phyloP scores from a whole-genome alignment of 768 basidiomycete species.

The Mycena vulgaris region DNA sequence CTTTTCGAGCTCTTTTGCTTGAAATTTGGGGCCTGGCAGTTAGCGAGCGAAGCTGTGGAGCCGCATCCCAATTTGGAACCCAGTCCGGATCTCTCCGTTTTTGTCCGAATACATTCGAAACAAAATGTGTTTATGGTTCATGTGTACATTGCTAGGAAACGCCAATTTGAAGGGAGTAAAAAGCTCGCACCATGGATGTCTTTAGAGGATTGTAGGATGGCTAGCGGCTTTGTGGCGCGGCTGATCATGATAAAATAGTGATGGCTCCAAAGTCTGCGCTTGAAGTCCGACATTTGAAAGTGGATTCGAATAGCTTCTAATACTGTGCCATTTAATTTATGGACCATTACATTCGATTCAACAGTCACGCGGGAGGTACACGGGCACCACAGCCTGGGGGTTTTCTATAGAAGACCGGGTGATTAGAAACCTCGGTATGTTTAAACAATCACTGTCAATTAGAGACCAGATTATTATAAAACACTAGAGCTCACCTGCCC shows the following conservation, averaged over 20 bases:
- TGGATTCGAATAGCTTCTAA: neutral
- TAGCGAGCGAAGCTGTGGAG: too few relatives aligned
- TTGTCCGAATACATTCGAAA: neutral
- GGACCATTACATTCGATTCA: too few relatives aligned
- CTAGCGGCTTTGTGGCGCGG: neutral
- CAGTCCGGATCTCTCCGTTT: neutral
- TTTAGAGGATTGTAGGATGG: neutral
- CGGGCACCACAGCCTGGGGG: slow-evolving; percentile 6
- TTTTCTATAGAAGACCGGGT: neutral
- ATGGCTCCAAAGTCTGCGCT: neutral
- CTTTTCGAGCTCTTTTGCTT: neutral
- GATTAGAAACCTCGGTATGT: neutral
- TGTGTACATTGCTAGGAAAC: neutral
- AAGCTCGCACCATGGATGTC: neutral
- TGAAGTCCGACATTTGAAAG: neutral
- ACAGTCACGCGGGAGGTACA: too few relatives aligned
- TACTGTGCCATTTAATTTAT: too few relatives aligned
- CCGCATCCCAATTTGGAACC: neutral
- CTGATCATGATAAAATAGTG: neutral
- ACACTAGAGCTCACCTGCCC: neutral
- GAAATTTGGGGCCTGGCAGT: neutral
- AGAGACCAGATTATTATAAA: neutral
- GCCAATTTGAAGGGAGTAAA: neutral
- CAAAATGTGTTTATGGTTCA: neutral
- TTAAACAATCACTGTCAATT: neutral